These are phyloP conservation scores for Tulasnella sp. DNA, from an alignment of 768 basidiomycete genomes.

Conservation along the genomic window DNA sequence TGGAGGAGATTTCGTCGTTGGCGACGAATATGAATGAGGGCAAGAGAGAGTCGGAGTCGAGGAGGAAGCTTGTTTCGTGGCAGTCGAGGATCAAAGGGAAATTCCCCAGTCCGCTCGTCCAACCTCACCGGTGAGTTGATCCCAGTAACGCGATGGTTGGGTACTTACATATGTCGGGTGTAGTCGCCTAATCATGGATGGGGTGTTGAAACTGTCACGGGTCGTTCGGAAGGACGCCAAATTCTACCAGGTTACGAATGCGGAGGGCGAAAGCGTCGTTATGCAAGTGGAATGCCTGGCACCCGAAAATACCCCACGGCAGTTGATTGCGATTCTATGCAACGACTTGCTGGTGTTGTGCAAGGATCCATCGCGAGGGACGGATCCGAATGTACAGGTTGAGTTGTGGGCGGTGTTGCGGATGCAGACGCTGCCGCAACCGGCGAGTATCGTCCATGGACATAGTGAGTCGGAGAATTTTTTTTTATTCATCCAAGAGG, in stretches of 20 bases:
- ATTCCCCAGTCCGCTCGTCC: conserved; percentile 95
- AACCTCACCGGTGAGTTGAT: conserved; percentile 72
- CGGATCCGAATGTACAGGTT: conserved; percentile 58
- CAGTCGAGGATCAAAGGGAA: conserved; percentile 78
- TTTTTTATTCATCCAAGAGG: neutral
- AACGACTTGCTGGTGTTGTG: conserved; percentile 90
- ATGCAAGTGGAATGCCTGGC: conserved; percentile 86
- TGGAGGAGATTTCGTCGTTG: conserved; percentile 74
- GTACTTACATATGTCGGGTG: neutral
- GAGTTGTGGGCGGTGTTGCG: conserved; percentile 95
- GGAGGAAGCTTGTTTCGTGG: conserved; percentile 83
- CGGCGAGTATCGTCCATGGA: conserved; percentile 79
- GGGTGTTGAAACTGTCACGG: conserved; percentile 69
- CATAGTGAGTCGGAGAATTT: conserved; percentile 41
- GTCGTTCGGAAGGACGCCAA: conserved; percentile 77
- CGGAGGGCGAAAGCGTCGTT: conserved; percentile 62
- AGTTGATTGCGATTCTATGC: conserved; percentile 72
- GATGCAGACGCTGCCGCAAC: conserved; percentile 87
- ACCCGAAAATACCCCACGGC: conserved; percentile 70
- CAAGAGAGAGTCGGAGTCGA: conserved; percentile 87
- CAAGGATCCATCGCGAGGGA: conserved; percentile 70
- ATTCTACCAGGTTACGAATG: conserved; percentile 66
- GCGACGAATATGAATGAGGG: conserved; percentile 98
- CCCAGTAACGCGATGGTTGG: neutral
- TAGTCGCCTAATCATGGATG: conserved; percentile 90